These are phyloP conservation scores for Podila clonocystis DNA, from an alignment of 192 early-diverging fungal genomes.

Conservation along the genomic window DNA sequence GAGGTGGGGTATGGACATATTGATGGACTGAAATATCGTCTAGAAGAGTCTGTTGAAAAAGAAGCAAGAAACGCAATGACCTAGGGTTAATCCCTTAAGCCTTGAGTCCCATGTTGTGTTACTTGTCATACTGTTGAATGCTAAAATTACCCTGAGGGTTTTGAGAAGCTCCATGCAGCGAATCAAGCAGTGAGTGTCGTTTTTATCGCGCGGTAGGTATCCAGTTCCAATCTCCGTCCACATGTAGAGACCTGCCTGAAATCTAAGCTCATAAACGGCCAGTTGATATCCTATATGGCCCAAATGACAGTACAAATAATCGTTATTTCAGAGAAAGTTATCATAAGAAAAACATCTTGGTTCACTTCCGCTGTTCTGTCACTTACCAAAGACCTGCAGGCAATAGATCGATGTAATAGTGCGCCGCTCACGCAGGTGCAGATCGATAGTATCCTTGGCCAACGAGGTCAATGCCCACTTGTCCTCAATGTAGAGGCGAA, in stretches of 20 bases:
- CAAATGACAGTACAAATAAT: conserved; percentile 15
- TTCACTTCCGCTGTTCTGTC: too few relatives aligned
- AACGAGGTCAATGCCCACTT: conserved; percentile 26
- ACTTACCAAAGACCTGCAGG: conserved; percentile 23
- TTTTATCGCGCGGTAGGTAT: conserved; percentile 31
- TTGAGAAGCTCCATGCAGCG: conserved; percentile 26
- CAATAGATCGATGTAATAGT: conserved; percentile 14
- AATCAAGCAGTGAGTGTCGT: conserved; percentile 26
- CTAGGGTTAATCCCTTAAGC: conserved; percentile 8
- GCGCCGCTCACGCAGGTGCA: conserved; percentile 16
- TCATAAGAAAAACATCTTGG: too few relatives aligned
- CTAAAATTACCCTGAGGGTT: conserved; percentile 23
- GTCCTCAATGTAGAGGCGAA: conserved; percentile 16
- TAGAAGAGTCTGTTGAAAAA: conserved; percentile 16
- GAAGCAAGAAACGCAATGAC: conserved; percentile 8
- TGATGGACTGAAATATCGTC: conserved; percentile 10
- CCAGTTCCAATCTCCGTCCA: conserved; percentile 9
- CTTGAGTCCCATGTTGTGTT: conserved; percentile 6
- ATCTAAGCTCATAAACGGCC: conserved; percentile 17
- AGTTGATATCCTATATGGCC: conserved; percentile 27
- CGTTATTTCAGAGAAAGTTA: too few relatives aligned
- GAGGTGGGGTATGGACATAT: conserved; percentile 32
- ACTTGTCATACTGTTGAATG: conserved; percentile 8
- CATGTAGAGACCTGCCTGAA: conserved; percentile 11
- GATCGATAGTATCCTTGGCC: conserved; percentile 21